phyloP scores from a whole-genome alignment of 164 flowering plant genomes.

The Macadamia integrifolia region DNA sequence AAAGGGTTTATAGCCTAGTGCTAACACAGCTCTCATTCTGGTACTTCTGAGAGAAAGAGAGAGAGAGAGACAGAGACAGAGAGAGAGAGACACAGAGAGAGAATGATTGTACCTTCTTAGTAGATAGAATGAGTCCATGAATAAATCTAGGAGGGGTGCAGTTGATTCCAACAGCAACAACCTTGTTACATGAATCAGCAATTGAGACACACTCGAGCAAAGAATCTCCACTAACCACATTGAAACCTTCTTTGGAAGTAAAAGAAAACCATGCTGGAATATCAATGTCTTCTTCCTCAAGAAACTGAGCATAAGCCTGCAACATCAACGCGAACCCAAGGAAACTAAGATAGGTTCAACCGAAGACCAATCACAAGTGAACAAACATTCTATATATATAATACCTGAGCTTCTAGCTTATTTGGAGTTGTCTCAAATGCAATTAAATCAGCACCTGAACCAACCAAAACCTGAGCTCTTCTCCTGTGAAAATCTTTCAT shows the following conservation, averaged over 20 bases:
- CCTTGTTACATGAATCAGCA: conserved; percentile 63
- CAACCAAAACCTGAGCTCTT: conserved; percentile 75
- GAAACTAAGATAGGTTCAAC: background rate
- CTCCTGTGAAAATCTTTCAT: conserved; percentile 85
- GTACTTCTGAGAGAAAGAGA: too few relatives aligned
- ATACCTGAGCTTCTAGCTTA: conserved; percentile 83
- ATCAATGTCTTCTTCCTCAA: conserved; percentile 57
- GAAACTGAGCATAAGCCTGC: conserved; percentile 81
- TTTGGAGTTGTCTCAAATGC: conserved; percentile 96
- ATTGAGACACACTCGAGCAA: conserved; percentile 59
- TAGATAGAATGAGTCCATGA: conserved; percentile 48
- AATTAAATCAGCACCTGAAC: conserved; percentile 79
- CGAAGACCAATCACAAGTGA: too few relatives aligned
- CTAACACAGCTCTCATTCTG: too few relatives aligned
- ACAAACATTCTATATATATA: background rate
- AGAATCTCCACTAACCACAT: conserved; percentile 79
- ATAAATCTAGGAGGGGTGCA: conserved; percentile 88
- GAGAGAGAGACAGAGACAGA: too few relatives aligned
- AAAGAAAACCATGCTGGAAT: conserved; percentile 91
- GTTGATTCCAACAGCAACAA: conserved; percentile 86
- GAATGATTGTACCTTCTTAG: conserved; percentile 43
- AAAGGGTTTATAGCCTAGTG: too few relatives aligned
- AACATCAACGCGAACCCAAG: background rate
- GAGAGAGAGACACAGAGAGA: too few relatives aligned
- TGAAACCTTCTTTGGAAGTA: conserved; percentile 65